These are phyloP conservation scores for Euphorbia peplus DNA, from an alignment of 345 rosid species.

Conservation along the genomic window DNA sequence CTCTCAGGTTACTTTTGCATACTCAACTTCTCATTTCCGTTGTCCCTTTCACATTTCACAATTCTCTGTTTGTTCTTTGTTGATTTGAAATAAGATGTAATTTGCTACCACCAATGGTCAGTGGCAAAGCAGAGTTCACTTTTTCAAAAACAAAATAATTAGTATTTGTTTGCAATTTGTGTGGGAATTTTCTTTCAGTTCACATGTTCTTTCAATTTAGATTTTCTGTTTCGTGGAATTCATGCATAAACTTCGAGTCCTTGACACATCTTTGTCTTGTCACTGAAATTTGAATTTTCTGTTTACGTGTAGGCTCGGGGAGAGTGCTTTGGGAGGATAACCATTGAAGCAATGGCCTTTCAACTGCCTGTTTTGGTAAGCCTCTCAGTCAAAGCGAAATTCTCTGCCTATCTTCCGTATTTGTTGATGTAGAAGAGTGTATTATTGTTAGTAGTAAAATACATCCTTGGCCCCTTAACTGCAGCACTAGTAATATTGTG, in stretches of 20 bases:
- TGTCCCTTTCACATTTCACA: background rate
- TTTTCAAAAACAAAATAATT: too few species aligned
- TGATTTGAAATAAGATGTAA: too few species aligned
- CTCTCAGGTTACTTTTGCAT: constrained; percentile 25
- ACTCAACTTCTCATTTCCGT: background rate
- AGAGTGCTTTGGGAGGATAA: constrained; percentile 61
- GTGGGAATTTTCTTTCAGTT: background rate
- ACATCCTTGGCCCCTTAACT: too few species aligned
- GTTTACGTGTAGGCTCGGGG: constrained; percentile 41
- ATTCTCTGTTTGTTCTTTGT: too few species aligned
- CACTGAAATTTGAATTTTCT: background rate
- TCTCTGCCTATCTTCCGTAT: background rate
- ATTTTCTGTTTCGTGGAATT: background rate
- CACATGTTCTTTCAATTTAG: background rate
- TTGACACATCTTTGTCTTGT: too few species aligned
- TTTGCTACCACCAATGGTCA: too few species aligned
- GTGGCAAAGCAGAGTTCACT: too few species aligned
- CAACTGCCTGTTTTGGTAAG: constrained; percentile 53
- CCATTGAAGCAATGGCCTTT: constrained; percentile 63
- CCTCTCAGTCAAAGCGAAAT: background rate
- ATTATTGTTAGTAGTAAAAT: background rate
- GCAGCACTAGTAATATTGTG: too few species aligned
- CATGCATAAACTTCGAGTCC: background rate
- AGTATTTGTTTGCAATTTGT: background rate
- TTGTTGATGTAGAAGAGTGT: background rate